A percentile compares a stretch with the other conserved stretches of the same genome.
Evolutionary conservation across 441 rosid genomes (phyloP).

Genomic region (Kokia cookei): DNA sequence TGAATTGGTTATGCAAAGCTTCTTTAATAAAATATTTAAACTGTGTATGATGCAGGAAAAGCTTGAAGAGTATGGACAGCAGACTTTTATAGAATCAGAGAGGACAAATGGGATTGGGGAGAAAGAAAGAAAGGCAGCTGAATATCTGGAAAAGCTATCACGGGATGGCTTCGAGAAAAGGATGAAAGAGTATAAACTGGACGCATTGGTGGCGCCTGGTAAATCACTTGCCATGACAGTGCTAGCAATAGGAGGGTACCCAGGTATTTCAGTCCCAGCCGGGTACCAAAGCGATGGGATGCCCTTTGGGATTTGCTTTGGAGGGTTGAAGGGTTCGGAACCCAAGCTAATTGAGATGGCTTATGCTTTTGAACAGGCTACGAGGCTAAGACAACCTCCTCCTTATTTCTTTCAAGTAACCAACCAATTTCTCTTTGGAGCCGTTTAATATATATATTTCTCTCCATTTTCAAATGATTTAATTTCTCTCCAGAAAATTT

Average conservation of each 20-base stretch:
- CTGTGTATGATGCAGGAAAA: slow-evolving; percentile 25
- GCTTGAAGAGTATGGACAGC: slow-evolving; percentile 28
- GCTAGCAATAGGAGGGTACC: slow-evolving; percentile 41
- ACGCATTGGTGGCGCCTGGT: slow-evolving; percentile 38
- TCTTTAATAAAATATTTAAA: neutral
- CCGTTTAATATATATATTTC: neutral
- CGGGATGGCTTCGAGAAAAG: slow-evolving; percentile 36
- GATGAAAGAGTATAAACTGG: slow-evolving; percentile 35
- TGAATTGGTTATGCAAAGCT: neutral
- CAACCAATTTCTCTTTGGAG: neutral
- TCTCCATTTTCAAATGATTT: too few relatives aligned
- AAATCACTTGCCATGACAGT: slow-evolving; percentile 12
- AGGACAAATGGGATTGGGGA: slow-evolving; percentile 22
- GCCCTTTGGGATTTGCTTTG: slow-evolving; percentile 45
- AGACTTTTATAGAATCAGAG: slow-evolving; percentile 31
- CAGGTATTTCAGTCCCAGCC: slow-evolving; percentile 39
- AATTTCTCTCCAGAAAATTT: too few relatives aligned
- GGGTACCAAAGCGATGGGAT: slow-evolving; percentile 31
- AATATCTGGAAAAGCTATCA: slow-evolving; percentile 23
- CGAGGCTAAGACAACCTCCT: slow-evolving; percentile 23
- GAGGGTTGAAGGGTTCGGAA: slow-evolving; percentile 40
- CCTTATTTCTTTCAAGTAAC: neutral
- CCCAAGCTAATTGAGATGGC: slow-evolving; percentile 43
- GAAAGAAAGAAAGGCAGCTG: slow-evolving; percentile 18
- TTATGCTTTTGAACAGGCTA: slow-evolving; percentile 41